These are phyloP conservation scores for Incumbomyces lentus DNA, from an alignment of 2,329 filamentous ascomycete genomes.

Conservation along the genomic window DNA sequence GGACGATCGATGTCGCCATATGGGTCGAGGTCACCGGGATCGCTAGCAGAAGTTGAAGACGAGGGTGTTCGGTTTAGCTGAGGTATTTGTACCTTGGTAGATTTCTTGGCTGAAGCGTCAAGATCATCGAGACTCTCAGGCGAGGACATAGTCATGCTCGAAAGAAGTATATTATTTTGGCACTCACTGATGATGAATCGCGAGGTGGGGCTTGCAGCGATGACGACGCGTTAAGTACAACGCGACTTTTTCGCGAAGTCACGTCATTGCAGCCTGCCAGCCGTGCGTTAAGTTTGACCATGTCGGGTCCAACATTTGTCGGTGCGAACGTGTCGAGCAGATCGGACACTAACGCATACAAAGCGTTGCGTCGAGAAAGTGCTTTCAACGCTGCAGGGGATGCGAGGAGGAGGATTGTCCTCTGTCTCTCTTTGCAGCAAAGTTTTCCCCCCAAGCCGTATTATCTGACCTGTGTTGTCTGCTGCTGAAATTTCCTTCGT, in stretches of 20 bases:
- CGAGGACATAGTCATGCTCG: conserved; percentile 16
- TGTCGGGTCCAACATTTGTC: too few species aligned
- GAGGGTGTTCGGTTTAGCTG: not conserved
- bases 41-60: conserved; percentile 1
- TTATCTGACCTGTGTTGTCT: too few species aligned
- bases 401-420: too few species aligned
- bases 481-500: too few species aligned
- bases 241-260: conserved; percentile 9
- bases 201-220: not conserved
- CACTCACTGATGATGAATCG: too few species aligned
- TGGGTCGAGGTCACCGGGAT: conserved; percentile 4
- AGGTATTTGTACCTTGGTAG: not conserved
- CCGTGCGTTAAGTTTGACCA: too few species aligned
- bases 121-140: conserved; percentile 10
- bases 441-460: too few species aligned
- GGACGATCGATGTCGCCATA: conserved; percentile 1
- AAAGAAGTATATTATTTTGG: not conserved
- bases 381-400: too few species aligned
- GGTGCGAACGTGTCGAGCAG: too few species aligned
- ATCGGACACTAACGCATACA: too few species aligned
- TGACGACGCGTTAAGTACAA: not conserved
- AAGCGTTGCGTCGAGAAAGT: too few species aligned
- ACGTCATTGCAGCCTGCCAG: too few species aligned
- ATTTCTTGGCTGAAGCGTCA: not conserved
- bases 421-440: not conserved